Evolutionary conservation across 345 rosid species (phyloP), one percentile per base, ranked within the genome.

Genomic region (Salix udensis): DNA sequence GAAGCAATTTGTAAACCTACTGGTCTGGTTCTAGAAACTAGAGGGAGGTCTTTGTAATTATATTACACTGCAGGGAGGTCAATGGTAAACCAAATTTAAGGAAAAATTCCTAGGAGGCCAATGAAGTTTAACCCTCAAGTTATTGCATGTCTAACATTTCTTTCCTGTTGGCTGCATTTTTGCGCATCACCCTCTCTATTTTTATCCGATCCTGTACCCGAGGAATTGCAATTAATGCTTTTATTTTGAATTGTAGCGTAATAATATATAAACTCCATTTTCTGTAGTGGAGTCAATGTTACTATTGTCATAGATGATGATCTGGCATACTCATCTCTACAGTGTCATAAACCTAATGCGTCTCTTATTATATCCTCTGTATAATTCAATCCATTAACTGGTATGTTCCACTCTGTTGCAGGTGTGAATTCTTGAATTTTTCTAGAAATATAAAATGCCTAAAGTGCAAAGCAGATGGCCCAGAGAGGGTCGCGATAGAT

Each of bases 361-460:
- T 34, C 64, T 7, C 70, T 19, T 42, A 6, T 42, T 6, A 18
- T 40, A 2, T 3, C 31, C 31, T 28, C 62, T 72, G n/a, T 18
- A 34, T 68, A 24, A 37, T 23, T 42, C 77, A 34, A 36, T 46
- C 52, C 37, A 13, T 40, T 34, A 39, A 40, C 64, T 72, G 50
- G 42, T 21, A 15, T 6, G 62, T 46, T 60, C 82, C 52, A 9
- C 80, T 79, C 40, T 50, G 18, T 68, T 70, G 78, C 85, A 91
- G 96, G 72, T 92, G 97, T 64, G 82, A 77, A 50, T 92, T 87
- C 84, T 64, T 86, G 86, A 92, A 92, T 82, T 92, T 91, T 67
- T 76, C 89, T 50, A 88, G 88, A 85, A 92, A 92, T 70, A 61
- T 23, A 21, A 78, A 78, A 78, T 92, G 97, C 83, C 74, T 87